phyloP scores from a whole-genome alignment of 2,329 filamentous ascomycete species.

The Ophiocordyceps camponoti-saundersi region DNA sequence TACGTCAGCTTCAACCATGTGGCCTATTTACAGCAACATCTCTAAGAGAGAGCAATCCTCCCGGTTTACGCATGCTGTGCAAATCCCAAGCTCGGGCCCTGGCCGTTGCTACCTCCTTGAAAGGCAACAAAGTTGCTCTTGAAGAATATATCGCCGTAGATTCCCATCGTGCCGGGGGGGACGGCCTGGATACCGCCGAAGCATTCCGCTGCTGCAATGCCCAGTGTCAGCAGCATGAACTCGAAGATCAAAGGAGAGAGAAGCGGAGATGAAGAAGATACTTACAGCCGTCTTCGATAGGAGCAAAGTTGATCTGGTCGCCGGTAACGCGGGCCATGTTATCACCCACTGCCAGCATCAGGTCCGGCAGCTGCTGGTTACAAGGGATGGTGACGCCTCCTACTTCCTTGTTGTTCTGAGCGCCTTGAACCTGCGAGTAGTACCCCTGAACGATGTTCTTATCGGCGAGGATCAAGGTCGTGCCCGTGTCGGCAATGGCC shows the following conservation, averaged over 20 bases:
- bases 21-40: background rate
- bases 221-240: background rate
- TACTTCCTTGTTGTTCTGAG: slow-evolving; percentile 17
- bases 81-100: slow-evolving; percentile 22
- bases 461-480: slow-evolving; percentile 45
- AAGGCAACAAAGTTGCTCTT: slow-evolving; percentile 43
- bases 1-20: too few species aligned
- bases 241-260: background rate
- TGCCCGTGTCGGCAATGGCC: slow-evolving; percentile 41
- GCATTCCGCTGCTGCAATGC: slow-evolving; percentile 26
- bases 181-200: slow-evolving; percentile 52
- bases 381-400: slow-evolving; percentile 32
- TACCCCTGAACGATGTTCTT: slow-evolving; percentile 30
- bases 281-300: slow-evolving; percentile 32
- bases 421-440: slow-evolving; percentile 28
- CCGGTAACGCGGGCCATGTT: slow-evolving; percentile 40
- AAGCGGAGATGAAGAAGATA: slow-evolving; percentile 3
- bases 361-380: slow-evolving; percentile 25
- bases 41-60: background rate
- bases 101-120: slow-evolving; percentile 34
- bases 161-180: slow-evolving; percentile 31
- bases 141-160: slow-evolving; percentile 47
- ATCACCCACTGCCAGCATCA: slow-evolving; percentile 38
- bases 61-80: slow-evolving; percentile 10
- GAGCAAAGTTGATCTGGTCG: slow-evolving; percentile 33